Evolutionary conservation across 306 rosid species (phyloP).

Genomic region (Lupinus albus): DNA sequence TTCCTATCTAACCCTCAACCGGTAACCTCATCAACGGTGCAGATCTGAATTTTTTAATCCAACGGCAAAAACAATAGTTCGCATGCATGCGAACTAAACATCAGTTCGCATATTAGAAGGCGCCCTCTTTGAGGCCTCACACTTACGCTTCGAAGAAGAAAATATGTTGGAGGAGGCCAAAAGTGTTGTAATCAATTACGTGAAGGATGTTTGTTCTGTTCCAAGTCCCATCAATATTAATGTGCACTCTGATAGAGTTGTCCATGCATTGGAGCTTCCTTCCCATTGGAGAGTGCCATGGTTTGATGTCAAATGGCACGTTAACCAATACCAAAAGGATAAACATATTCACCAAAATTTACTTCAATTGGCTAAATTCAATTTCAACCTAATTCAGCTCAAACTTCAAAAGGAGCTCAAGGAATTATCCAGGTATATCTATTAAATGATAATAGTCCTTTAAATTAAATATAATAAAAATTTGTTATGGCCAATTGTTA

Average conservation of each 20-base stretch:
- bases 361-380: constrained; percentile 54
- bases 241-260: constrained; percentile 18
- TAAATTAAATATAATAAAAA: too few species aligned
- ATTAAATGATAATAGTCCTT: not conserved
- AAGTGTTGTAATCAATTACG: constrained; percentile 7
- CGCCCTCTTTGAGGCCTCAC: constrained; percentile 57
- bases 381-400: constrained; percentile 56
- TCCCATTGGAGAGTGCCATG: constrained; percentile 62
- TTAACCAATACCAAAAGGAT: constrained; percentile 26
- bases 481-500: too few species aligned
- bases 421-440: constrained; percentile 51
- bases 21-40: too few species aligned
- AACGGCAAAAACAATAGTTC: too few species aligned
- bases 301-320: constrained; percentile 67
- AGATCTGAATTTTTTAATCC: too few species aligned
- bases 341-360: constrained; percentile 3
- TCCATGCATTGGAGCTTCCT: constrained; percentile 56
- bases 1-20: too few species aligned
- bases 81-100: too few species aligned
- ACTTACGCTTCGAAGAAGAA: constrained; percentile 54
- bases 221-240: constrained; percentile 4
- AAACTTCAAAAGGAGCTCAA: constrained; percentile 53
- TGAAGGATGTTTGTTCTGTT: constrained; percentile 22
- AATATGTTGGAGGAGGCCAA: constrained; percentile 38
- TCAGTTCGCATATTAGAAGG: too few species aligned